Percentiles rank a stretch among this genome's conserved stretches.
phyloP scores from a whole-genome alignment of 2,329 filamentous ascomycete genomes.

The Alternaria postmessia region DNA sequence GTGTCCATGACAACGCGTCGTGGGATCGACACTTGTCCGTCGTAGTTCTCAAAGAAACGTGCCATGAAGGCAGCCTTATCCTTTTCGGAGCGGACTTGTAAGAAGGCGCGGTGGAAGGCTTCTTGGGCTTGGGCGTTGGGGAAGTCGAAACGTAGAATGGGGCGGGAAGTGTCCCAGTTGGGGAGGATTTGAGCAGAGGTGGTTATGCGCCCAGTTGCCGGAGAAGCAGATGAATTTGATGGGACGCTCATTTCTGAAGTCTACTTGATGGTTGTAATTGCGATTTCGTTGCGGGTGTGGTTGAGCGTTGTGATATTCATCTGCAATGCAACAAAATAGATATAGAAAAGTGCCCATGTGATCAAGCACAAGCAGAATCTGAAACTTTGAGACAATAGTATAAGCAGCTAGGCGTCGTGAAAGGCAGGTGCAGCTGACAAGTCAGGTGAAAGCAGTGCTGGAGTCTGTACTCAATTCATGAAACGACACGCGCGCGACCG shows the following conservation, averaged over 20 bases:
- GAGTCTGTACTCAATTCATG: not conserved
- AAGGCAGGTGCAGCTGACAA: not conserved
- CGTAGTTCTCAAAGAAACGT: constrained; percentile 1
- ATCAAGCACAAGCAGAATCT: not conserved
- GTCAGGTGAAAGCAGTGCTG: not conserved
- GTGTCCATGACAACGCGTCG: not conserved
- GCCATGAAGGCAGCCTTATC: not conserved
- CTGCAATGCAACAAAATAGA: not conserved
- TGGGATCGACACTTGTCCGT: not conserved
- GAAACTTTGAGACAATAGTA: not conserved
- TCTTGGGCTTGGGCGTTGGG: not conserved
- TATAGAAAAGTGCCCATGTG: not conserved
- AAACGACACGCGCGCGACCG: not conserved
- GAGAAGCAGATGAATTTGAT: not conserved
- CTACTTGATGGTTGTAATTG: not conserved
- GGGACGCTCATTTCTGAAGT: not conserved
- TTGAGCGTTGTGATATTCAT: not conserved
- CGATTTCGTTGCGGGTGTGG: not conserved
- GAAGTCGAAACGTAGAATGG: constrained; percentile 8
- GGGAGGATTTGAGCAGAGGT: not conserved
- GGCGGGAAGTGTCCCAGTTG: not conserved
- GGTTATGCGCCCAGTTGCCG: not conserved
- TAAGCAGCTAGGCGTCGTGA: not conserved
- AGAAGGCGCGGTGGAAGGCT: constrained; percentile 5
- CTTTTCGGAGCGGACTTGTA: not conserved